phyloP scores from a whole-genome alignment of 257 asterid species.

The Scutellaria barbata region DNA sequence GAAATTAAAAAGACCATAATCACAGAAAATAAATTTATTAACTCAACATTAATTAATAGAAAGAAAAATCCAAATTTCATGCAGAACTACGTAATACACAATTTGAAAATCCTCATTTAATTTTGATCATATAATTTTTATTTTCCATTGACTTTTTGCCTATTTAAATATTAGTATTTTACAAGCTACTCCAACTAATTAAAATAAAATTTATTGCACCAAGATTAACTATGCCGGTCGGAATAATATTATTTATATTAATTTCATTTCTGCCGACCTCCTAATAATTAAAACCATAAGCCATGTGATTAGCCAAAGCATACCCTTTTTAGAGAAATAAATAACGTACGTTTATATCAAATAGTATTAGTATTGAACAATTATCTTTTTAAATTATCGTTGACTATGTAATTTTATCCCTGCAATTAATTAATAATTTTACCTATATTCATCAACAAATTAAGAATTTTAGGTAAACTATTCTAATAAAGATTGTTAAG shows the following conservation, averaged over 20 bases:
- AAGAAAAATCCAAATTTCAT: not conserved
- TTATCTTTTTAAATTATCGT: not conserved
- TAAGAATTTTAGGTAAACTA: no score
- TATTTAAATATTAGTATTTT: conserved; percentile 5
- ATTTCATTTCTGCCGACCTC: conserved; percentile 29
- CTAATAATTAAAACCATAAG: conserved; percentile 25
- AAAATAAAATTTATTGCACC: conserved; percentile 12
- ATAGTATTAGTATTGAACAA: not conserved
- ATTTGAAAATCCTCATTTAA: conserved; percentile 17
- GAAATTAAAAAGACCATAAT: no score
- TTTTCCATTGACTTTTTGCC: conserved; percentile 34
- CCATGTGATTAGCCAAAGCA: conserved; percentile 37
- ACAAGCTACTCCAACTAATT: not conserved
- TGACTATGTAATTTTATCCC: not conserved
- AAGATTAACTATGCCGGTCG: conserved; percentile 19
- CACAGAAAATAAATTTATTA: no score
- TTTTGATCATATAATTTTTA: conserved; percentile 1
- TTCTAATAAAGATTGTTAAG: no score
- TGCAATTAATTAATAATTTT: no score
- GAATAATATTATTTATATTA: not conserved
- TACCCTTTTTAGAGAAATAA: no score
- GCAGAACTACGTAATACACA: conserved; percentile 20
- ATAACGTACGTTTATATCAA: no score
- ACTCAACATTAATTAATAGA: no score
- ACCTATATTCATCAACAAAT: no score